phyloP scores from a whole-genome alignment of 441 rosid species.

The Brassica hybrid region DNA sequence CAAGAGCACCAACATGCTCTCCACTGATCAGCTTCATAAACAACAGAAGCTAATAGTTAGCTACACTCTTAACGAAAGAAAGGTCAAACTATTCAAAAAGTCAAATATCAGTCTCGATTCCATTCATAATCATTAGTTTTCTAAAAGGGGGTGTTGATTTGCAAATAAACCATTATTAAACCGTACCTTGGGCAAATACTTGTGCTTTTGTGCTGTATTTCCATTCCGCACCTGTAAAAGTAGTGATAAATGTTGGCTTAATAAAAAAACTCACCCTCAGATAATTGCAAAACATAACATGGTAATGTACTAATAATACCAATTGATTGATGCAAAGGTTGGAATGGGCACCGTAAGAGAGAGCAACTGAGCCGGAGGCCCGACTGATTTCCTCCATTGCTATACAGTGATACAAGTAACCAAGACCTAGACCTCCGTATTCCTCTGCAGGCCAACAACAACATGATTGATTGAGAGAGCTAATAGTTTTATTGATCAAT shows the following conservation, averaged over 20 bases:
- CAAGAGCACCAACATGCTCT: slow-evolving; percentile 96
- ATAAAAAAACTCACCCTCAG: background rate
- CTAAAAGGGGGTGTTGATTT: background rate
- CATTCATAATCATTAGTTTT: background rate
- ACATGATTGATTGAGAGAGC: background rate
- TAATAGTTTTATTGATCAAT: background rate
- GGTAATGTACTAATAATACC: slow-evolving; percentile 48
- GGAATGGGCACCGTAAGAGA: slow-evolving; percentile 96
- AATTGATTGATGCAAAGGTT: slow-evolving; percentile 93
- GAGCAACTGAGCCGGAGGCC: slow-evolving; percentile 93
- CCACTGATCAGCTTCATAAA: slow-evolving; percentile 92
- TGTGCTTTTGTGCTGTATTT: slow-evolving; percentile 74
- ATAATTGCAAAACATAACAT: background rate
- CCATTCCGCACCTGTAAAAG: slow-evolving; percentile 85
- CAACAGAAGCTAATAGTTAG: slow-evolving; percentile 39
- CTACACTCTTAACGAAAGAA: slow-evolving; percentile 16
- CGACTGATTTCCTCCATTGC: slow-evolving; percentile 94
- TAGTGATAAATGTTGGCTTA: slow-evolving; percentile 24
- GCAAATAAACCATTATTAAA: too few relatives aligned
- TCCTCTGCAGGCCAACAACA: slow-evolving; percentile 58
- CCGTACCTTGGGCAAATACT: slow-evolving; percentile 88
- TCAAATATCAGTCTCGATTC: background rate
- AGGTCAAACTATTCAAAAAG: background rate
- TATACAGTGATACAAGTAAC: slow-evolving; percentile 91
- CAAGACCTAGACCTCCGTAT: slow-evolving; percentile 97